Evolutionary conservation across 176 grass and related monocot genomes (phyloP), one percentile per base, ranked within the genome.

Genomic region (Zea luxurians): DNA sequence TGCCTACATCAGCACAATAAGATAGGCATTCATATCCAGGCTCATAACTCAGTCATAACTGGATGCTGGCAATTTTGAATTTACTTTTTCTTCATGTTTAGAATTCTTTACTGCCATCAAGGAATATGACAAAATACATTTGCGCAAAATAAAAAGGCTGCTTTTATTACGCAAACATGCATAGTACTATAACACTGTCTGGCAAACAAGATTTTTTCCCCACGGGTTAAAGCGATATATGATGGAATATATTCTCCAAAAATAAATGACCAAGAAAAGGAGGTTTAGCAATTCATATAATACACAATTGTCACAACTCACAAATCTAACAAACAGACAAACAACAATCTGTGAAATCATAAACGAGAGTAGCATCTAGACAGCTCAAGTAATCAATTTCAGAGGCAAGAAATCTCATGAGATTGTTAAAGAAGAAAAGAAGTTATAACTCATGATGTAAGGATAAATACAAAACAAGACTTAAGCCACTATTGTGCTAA

Each of bases 311-410:
- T 35, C 6, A 12, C 35, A 55, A 55, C 53, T 55, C 53, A 42
- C 53, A 35, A 70, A 52, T 53, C 37, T 55, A 58, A 50, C 17
- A 64, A 44, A 82, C 35, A 81, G 37, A 73, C 42, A 67, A 18
- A 75, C 15, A 75, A 13, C 20, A 75, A 37, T 4, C 27, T 27
- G 27, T 27, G n/a, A 62, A 49, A 6, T 1, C 8, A 5, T 9
- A 15, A 37, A 68, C 3, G 67, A 47, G 11, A 48, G 15, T 36
- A 49, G 42, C 52, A 59, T 13, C 41, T 15, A 21, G 10, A 40
- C 10, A 48, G 2, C 13, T 73, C 9, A 83, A 43, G 15, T 27
- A 75, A 46, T 27, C 7, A 75, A 45, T 60, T 67, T 76, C 7
- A 48, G 52, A 44, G 35, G 69, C 37, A 54, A 35, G 17, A 46